Base-by-base conservation (phyloP, 305 asterid species). In the Euphrasia arctica region DNA sequence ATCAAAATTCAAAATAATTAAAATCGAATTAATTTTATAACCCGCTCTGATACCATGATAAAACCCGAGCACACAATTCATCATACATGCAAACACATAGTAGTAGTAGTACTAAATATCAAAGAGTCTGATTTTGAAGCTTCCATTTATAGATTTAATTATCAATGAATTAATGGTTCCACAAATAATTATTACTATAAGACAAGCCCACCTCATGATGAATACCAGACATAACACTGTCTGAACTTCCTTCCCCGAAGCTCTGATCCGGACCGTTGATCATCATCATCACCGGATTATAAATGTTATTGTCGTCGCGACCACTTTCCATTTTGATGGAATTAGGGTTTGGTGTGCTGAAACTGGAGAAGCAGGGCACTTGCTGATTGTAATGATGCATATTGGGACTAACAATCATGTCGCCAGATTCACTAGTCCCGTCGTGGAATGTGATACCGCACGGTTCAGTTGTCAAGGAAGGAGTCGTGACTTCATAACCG, bases 291-390 rank as follows among this genome's bases (percentile, higher is more conserved):
- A 32, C 22, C 22, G 22, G 22, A 18, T 18, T 18, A 18, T 18
- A 0, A n/a, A n/a, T n/a, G 22, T 18, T 18, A 18, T 18, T 18
- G 22, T 18, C 22, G 22, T 18, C 22, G 22, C 22, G 22, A 18
- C 22, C 22, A 18, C 22, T 47, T 47, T 79, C 83, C 60, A 73
- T 72, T 60, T 62, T 75, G 0, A 75, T 60, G 5, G 80, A 50
- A 57, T 9, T 1, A 62, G 42, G 14, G 29, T 70, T 67, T 6
- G 77, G 27, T 47, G 5, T 4, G 72, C 67, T 43, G 72, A 75
- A 74, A 79, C 68, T 86, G 96, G 96, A 89, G 95, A 89, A 85
- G 95, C 96, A 89, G 96, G 96, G 91, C 88, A 86, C 93, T 80
- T 89, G 96, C 81, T 81, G 55, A 64, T 50, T 9, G 69, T 58